phyloP scores from a whole-genome alignment of 768 basidiomycete species.

The Cytidiella melzeri region DNA sequence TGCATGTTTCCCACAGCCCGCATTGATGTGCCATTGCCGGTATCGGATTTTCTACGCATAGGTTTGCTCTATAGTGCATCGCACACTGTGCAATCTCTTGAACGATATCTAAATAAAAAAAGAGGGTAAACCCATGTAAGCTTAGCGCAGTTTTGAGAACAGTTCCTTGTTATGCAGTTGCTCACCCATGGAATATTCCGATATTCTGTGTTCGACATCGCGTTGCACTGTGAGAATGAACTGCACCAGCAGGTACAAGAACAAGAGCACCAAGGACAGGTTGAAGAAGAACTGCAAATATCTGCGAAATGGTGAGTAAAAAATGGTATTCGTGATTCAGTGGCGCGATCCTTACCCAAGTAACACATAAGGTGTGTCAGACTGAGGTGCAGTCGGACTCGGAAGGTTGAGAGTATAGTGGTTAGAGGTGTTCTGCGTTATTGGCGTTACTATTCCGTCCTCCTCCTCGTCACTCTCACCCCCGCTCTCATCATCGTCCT shows the following conservation, averaged over 20 bases:
- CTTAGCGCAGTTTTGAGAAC: no score
- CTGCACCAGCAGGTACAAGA: slow-evolving; percentile 78
- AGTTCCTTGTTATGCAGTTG: slow-evolving; percentile 11
- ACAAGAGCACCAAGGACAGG: slow-evolving; percentile 71
- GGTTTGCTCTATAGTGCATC: slow-evolving; percentile 72
- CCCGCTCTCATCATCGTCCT: slow-evolving; percentile 33
- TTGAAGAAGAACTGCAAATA: slow-evolving; percentile 97
- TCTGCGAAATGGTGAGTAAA: slow-evolving; percentile 29
- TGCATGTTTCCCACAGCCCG: slow-evolving; percentile 86
- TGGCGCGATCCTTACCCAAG: slow-evolving; percentile 54
- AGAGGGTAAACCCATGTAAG: slow-evolving; percentile 11
- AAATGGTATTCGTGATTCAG: slow-evolving; percentile 10
- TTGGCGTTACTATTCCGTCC: slow-evolving; percentile 25
- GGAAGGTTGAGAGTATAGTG: slow-evolving; percentile 84
- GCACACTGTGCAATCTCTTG: slow-evolving; percentile 91
- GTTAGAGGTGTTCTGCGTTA: slow-evolving; percentile 57
- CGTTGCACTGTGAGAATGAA: slow-evolving; percentile 87
- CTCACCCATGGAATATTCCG: slow-evolving; percentile 85
- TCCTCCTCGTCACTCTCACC: slow-evolving; percentile 38
- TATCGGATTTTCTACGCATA: slow-evolving; percentile 67
- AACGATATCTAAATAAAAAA: slow-evolving; percentile 59
- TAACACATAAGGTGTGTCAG: slow-evolving; percentile 74
- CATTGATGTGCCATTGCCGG: slow-evolving; percentile 90
- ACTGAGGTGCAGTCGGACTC: slow-evolving; percentile 45
- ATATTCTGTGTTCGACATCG: slow-evolving; percentile 83